Evolutionary conservation across 345 rosid genomes (phyloP), one percentile per base, ranked within the genome.

Genomic region (Eucalyptus cloeziana): DNA sequence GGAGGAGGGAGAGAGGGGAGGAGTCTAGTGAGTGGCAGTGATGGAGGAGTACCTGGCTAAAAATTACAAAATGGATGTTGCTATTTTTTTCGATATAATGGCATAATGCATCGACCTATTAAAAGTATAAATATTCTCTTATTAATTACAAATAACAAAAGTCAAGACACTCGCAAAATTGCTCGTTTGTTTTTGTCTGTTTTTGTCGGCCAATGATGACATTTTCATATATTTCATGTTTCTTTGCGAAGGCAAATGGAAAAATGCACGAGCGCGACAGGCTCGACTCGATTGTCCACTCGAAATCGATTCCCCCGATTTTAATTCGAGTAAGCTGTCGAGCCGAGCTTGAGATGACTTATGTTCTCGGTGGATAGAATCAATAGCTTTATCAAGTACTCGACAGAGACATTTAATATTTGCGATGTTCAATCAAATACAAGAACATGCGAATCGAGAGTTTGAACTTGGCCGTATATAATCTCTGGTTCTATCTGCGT

Each of bases 1-100:
- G 95, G 94, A 85, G 89, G 51, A 87, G 79, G 71, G 88, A 86
- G 19, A 88, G 33, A 87, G 88, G 54, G 79, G 52, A 40, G 80
- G 13, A 64, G 88, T 4, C 11, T n/a, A 69, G 60, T 4, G 52
- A 87, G 83, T 4, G 51, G 54, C 19, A 25, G 54, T 22, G 79
- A 69, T 3, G 83, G 24, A 19, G 13, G 80, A 16, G 4, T 3
- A 37, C 40, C 12, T 5, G 40, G 43, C 80, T 24, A 69, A 69
- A 69, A 5, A 17, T 69, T 19, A 33, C 80, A 33, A 69, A 69
- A 33, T 69, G 44, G 24, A 69, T 33, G 0, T 69, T 31, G 43
- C 80, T 24, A 56, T 24, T 24, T 56, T 56, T 22, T 19, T 52
- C 25, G 24, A 52, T 2, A 52, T 52, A 21, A 19, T 7, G 58